Evolutionary conservation across 2,329 filamentous ascomycete genomes (phyloP), one percentile per base, ranked within the genome.

Genomic region (Cercospora zeina): DNA sequence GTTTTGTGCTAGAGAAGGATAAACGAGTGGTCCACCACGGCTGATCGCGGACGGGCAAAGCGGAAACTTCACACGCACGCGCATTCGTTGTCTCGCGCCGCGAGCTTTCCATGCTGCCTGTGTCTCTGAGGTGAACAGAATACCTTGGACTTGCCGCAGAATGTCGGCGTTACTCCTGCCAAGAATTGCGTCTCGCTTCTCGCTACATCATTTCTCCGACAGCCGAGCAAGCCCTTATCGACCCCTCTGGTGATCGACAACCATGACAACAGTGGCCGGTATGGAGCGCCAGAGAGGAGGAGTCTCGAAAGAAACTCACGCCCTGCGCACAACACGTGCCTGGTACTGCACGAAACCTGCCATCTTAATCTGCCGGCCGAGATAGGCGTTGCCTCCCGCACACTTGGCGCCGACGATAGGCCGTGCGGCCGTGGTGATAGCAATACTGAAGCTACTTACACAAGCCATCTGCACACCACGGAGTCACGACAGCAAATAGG

Each of bases 351-450:
- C 49, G 27, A 34, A 8, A 34, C 30, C 27, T 53, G 49, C 49
- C 27, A 33, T 30, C 49, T 11, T 34, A 30, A 53, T 34, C 49
- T 34, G 27, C 49, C 49, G 49, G 49, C 49, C 49, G 49, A 31
- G 49, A 53, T 53, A 53, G 49, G 49, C 49, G 31, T 34, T 9
- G 27, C 49, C 49, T 13, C 49, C 10, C 31, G 11, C 49, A 31
- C 11, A 31, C 49, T 53, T 53, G 49, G 49, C 49, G 31, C 49
- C 49, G 27, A 53, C 49, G 49, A 53, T 53, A 53, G 49, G 49
- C 49, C 2, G 16, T 45, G 31, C 31, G 3, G 31, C 31, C 31
- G 42, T n/a, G 39, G 39, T 21, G 42, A 49, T 49, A 49, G 42
- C 42, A 49, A n/a, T 8, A 13, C 21, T 49, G 42, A 10, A 49